phyloP scores from a whole-genome alignment of 768 basidiomycete species.

The Hypholoma fasciculare region DNA sequence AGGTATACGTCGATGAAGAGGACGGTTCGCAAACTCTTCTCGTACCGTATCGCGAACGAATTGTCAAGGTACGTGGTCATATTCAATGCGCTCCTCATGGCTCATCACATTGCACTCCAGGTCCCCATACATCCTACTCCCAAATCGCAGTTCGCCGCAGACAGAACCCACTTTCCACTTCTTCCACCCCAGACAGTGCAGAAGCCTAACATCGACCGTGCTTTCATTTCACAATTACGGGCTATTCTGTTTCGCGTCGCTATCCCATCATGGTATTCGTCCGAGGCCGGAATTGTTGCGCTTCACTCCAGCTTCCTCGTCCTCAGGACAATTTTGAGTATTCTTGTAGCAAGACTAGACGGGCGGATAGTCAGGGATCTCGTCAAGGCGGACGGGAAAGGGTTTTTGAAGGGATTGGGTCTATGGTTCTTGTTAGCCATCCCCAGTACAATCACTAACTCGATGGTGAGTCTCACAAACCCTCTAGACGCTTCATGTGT shows the following conservation, averaged over 20 bases:
- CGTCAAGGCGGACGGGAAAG: slow-evolving; percentile 82
- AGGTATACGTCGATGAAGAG: slow-evolving; percentile 59
- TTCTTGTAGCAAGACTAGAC: slow-evolving; percentile 86
- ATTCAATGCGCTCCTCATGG: background rate
- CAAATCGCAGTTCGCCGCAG: slow-evolving; percentile 44
- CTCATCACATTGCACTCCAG: slow-evolving; percentile 21
- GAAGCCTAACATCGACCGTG: slow-evolving; percentile 68
- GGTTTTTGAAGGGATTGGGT: slow-evolving; percentile 78
- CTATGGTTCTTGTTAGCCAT: slow-evolving; percentile 91
- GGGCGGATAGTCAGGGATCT: slow-evolving; percentile 88
- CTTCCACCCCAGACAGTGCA: slow-evolving; percentile 38
- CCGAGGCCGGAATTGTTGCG: slow-evolving; percentile 72
- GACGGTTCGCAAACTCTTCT: slow-evolving; percentile 65
- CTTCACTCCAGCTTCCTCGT: slow-evolving; percentile 87
- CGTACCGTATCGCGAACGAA: slow-evolving; percentile 61
- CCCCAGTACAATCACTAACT: slow-evolving; percentile 94
- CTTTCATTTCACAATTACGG: slow-evolving; percentile 71
- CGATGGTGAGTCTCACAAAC: slow-evolving; percentile 61
- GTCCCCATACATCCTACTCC: slow-evolving; percentile 50
- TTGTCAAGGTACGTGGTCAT: slow-evolving; percentile 55
- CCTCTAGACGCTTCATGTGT: background rate
- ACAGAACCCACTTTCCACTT: slow-evolving; percentile 64
- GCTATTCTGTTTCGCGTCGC: slow-evolving; percentile 72
- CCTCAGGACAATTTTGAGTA: slow-evolving; percentile 81
- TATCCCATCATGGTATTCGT: slow-evolving; percentile 61